A percentile compares a stretch with the other conserved stretches of the same genome.
phyloP scores from a whole-genome alignment of 169 alveolate species.

The Plasmodium gallinaceum region DNA sequence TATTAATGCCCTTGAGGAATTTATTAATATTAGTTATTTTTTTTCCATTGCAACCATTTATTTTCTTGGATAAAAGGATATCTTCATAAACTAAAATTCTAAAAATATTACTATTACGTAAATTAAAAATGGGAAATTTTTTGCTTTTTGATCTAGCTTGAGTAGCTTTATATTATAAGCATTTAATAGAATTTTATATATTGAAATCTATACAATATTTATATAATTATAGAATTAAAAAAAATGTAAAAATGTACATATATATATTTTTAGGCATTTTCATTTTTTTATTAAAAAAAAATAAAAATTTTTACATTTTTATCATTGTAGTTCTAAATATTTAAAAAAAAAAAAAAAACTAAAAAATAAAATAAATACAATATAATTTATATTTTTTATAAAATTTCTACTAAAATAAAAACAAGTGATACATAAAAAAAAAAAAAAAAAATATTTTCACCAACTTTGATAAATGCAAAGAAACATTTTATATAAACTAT shows the following conservation, averaged over 20 bases:
- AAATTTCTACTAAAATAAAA: conserved; percentile 18
- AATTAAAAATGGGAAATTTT: conserved; percentile 7
- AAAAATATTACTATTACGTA: background rate
- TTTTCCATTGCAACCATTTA: too few species aligned
- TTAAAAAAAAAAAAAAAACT: background rate
- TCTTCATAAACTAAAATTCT: too few species aligned
- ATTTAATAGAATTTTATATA: too few species aligned
- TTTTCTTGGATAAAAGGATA: too few species aligned
- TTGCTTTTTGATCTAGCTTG: too few species aligned
- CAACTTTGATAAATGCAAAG: background rate
- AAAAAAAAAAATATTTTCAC: background rate
- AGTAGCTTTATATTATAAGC: too few species aligned
- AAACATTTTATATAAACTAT: background rate
- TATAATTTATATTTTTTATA: conserved; percentile 9
- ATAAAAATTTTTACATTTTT: background rate
- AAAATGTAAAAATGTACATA: background rate
- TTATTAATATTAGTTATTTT: too few species aligned
- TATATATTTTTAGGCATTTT: background rate
- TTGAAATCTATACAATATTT: too few species aligned
- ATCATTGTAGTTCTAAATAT: too few species aligned
- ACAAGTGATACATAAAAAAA: conserved; percentile 9
- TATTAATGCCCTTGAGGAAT: too few species aligned
- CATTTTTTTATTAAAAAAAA: conserved; percentile 4
- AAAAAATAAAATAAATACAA: conserved; percentile 14
- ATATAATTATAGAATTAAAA: too few species aligned